Evolutionary conservation across 768 basidiomycete genomes (phyloP).

Genomic region (Leccinum arenicola): DNA sequence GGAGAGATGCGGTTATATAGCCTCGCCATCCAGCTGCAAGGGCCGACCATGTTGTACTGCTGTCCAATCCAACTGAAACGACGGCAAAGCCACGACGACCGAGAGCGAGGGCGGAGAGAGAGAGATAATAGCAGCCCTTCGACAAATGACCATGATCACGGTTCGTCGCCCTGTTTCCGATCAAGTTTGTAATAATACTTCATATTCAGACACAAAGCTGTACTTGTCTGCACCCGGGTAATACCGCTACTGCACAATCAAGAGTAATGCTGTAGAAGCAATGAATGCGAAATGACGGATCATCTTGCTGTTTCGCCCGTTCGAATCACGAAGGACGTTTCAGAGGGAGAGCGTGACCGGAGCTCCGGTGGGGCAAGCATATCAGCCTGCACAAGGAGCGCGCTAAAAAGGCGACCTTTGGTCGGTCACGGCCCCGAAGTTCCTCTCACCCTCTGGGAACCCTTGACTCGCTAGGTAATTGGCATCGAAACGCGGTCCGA

Average conservation of each 20-base stretch:
- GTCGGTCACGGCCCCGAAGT: constrained; percentile 1
- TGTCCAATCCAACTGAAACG: neutral
- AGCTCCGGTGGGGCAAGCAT: neutral
- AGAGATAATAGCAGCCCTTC: constrained; percentile 19
- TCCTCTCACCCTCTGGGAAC: constrained; percentile 6
- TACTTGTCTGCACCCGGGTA: constrained; percentile 8
- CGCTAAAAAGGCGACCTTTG: constrained; percentile 8
- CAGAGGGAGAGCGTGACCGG: neutral
- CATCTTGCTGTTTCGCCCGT: constrained; percentile 8
- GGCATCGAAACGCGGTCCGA: neutral
- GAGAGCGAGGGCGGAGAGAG: constrained; percentile 10
- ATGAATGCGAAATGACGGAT: constrained; percentile 10
- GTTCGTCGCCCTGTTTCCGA: constrained; percentile 28
- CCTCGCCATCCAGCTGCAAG: constrained; percentile 23
- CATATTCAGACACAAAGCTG: neutral
- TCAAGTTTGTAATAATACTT: constrained; percentile 14
- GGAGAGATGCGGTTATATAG: constrained; percentile 27
- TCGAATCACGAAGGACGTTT: constrained; percentile 15
- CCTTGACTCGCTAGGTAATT: neutral
- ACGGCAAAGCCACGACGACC: constrained; percentile 11
- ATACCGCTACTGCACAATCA: constrained; percentile 10
- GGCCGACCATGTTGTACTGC: constrained; percentile 23
- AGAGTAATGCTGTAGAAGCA: constrained; percentile 2
- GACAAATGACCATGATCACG: constrained; percentile 17
- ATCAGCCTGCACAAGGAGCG: neutral